Evolutionary conservation across 352 stramenopile genomes (phyloP), one percentile per base, ranked within the genome.

Genomic region (Thraustochytrium sp.): DNA sequence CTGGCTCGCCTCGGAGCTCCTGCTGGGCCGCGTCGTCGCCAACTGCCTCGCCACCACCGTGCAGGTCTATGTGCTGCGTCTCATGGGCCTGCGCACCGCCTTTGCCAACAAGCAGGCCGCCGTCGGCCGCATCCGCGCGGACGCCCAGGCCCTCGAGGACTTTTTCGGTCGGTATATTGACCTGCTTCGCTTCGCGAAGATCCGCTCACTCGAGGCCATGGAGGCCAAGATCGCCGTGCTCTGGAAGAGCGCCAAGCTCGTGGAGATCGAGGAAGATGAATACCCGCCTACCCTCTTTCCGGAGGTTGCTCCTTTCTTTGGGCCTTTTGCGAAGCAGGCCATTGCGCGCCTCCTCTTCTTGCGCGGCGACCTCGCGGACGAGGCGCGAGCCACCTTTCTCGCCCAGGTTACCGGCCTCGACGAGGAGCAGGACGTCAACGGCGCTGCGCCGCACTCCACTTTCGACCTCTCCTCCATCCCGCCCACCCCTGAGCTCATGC

Each of bases 271-370:
- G 40, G 65, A 77, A 16, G 68, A 72, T 4, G 48, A 61, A 9
- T 51, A 72, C 2, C 68, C 68, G 34, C 68, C 31, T 4, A 68
- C 76, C 1, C 46, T 75, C 26, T 80, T 80, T 75, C 44, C 31
- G 23, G 68, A 80, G 5, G 53, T 80, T 13, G 68, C 68, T 11
- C 9, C 23, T 3, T 13, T 36, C 38, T 80, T 80, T 72, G 68
- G 68, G 31, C 44, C 68, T 18, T 80, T 65, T 40, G 42, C 68
- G 21, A 46, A 80, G 68, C 68, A 80, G 26, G 68, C 68, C n/a
- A 80, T 80, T 65, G 68, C 68, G 9, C 68, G 68, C n/a, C 49
- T 80, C 21, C n/a, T 80, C 5, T 80, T 65, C 53, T 75, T 65
- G 37, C 68, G 68, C 26, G 68, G 68, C 2, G 68, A 80, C 49